These are phyloP conservation scores for Monosporascus cannonballus DNA, from an alignment of 2,329 filamentous ascomycete species.

Conservation along the genomic window DNA sequence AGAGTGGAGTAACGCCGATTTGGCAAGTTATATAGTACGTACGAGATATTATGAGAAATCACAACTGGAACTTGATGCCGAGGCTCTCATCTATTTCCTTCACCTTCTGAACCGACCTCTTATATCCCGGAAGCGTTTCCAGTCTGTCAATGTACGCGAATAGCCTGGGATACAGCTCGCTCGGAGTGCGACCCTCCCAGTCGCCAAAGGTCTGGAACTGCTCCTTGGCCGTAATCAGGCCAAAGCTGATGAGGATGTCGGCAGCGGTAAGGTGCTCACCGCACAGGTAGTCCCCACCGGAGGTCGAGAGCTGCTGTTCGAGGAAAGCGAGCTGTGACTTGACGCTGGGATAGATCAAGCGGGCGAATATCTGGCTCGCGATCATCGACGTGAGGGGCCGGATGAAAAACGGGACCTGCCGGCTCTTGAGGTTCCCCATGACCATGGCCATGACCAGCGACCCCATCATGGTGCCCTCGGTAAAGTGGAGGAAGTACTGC, in stretches of 20 bases:
- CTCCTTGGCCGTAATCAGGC: constrained; percentile 37
- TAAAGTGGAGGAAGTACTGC: constrained; percentile 73
- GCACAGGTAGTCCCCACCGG: constrained; percentile 42
- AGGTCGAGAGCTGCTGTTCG: constrained; percentile 41
- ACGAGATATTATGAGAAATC: background rate
- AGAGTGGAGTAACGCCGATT: background rate
- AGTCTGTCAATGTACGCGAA: constrained; percentile 41
- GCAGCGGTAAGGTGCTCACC: constrained; percentile 43
- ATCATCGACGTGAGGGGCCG: constrained; percentile 44
- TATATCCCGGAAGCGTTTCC: constrained; percentile 41
- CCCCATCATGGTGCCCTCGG: constrained; percentile 68
- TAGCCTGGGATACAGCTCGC: constrained; percentile 35
- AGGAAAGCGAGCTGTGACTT: constrained; percentile 43
- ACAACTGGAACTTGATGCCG: constrained; percentile 19
- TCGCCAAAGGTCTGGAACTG: constrained; percentile 34
- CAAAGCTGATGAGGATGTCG: constrained; percentile 49
- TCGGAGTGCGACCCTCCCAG: constrained; percentile 35
- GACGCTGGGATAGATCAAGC: constrained; percentile 41
- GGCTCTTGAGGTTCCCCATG: constrained; percentile 32
- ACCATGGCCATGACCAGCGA: constrained; percentile 19
- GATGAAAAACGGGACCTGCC: constrained; percentile 45
- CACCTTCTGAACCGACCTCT: constrained; percentile 42
- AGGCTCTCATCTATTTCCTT: constrained; percentile 40
- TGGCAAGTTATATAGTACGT: too few relatives aligned
- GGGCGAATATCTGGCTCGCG: constrained; percentile 34